Base-by-base conservation (phyloP, 1,139 yeast genomes). In the Yamadazyma atlantica region DNA sequence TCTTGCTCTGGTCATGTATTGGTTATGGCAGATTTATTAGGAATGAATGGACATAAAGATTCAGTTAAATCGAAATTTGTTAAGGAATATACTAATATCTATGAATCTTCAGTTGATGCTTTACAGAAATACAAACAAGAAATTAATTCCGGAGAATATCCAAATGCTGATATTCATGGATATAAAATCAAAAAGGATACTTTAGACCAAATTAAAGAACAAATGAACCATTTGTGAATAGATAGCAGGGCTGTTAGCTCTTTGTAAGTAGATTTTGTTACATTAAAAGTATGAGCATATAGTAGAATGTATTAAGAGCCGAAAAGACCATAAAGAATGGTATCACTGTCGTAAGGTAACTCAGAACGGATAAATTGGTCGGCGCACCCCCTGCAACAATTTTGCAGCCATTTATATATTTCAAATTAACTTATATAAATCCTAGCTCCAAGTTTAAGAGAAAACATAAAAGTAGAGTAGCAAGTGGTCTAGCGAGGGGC, bases 1-100 rank as follows among this genome's bases (percentile, higher is more conserved):
- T 64, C 63, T 10, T 83, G 92, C 12, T 80, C 88, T 25, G 97
- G 96, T 0, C 97, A 92, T 58, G 96, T 92, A 1, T 70, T 92
- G 35, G 98, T 92, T 0, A 81, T 85, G 56, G 78, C 89, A 2
- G 98, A 92, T 56, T 56, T 86, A 65, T 66, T 92, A 30, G 96
- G 96, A 0, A 77, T 82, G 85, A 73, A 70, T 17, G 75, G 78
- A 35, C 80, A 81, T 16, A 64, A 65, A 1, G 75, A 69, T 33
- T 42, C 56, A 1, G 58, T 54, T 31, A 49, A 45, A 35, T 89
- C 96, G 1, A 85, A 84, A 57, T 90, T 92, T 61, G 90, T 88
- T 24, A 85, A 87, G 53, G 69, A 70, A 47, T 90, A 86, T 57
- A 69, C 73, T 29, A 62, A 79, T 47, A 65, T 83, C 34, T 71